Evolutionary conservation across 257 asterid genomes (phyloP), one percentile per base, ranked within the genome.

Genomic region (Primulina eburnea): DNA sequence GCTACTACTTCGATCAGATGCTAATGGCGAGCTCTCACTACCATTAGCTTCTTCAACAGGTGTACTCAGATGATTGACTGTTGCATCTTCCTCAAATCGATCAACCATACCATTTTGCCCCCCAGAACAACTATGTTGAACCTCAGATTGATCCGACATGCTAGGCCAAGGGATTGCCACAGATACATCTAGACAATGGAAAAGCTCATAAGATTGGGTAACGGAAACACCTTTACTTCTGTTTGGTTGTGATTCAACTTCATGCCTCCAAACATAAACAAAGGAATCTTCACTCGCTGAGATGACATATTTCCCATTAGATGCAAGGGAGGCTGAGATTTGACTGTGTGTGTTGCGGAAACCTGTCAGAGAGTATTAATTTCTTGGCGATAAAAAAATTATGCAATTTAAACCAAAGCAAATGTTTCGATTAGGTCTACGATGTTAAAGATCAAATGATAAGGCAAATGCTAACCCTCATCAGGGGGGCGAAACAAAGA

Each of bases 141-240:
- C 75, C 55, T 61, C 82, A 89, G 82, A 82, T 12, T 84, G 60
- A 63, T 82, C 89, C 1, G 84, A 71, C 62, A 82, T 58, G 16
- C 97, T 92, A 35, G 97, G 99, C 99, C 99, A 94, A 17, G 99
- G 96, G 78, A 91, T 87, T 59, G 97, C 99, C 47, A 80, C 82
- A 2, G 99, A 86, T 57, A 92, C 97, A 76, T 94, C 99, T 85
- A 83, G 95, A 78, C 97, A 89, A 73, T 89, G 92, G 71, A 94
- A 94, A 70, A 85, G 83, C 78, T 94, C 99, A 9, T 88, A 91
- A 9, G 97, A 81, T 26, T 77, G 91, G 34, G 97, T 86, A 9
- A 91, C 85, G 2, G 96, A 87, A 35, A 87, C 86, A 16, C 92
- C 89, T 81, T 88, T 93, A 38, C 77, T 82, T 82, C 97, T 82